These are phyloP conservation scores for Pythium grandisporangium DNA, from an alignment of 352 stramenopile species.

Conservation along the genomic window DNA sequence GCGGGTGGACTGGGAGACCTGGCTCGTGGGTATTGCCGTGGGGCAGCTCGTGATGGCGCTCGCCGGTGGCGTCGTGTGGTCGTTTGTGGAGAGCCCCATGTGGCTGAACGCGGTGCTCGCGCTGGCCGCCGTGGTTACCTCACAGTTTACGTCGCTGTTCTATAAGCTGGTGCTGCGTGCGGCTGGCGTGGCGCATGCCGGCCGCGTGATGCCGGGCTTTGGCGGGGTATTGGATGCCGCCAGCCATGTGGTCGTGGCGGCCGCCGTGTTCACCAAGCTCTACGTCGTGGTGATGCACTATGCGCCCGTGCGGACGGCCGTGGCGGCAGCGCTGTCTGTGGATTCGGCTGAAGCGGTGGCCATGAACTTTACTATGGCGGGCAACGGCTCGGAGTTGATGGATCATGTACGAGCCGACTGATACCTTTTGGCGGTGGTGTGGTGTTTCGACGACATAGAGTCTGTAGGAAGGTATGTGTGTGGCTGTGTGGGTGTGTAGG, in stretches of 20 bases:
- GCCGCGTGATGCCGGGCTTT: constrained; percentile 89
- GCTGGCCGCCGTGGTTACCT: constrained; percentile 79
- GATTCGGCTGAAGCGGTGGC: too few relatives aligned
- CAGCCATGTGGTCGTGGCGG: constrained; percentile 87
- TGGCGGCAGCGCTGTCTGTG: too few relatives aligned
- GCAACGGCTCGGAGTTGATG: too few relatives aligned
- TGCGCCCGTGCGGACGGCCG: too few relatives aligned
- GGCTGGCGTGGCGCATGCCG: constrained; percentile 88
- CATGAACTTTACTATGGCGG: too few relatives aligned
- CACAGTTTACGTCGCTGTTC: constrained; percentile 88
- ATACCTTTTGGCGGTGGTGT: too few relatives aligned
- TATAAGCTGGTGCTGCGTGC: constrained; percentile 90
- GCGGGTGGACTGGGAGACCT: neutral
- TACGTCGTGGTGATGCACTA: constrained; percentile 16
- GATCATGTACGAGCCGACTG: too few relatives aligned
- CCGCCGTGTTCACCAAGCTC: constrained; percentile 35
- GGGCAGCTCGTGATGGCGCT: neutral
- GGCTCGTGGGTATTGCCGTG: neutral
- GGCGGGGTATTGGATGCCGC: constrained; percentile 88
- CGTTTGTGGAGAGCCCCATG: neutral
- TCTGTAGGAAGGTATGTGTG: too few relatives aligned
- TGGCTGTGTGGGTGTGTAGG: too few relatives aligned
- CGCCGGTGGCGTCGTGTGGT: neutral
- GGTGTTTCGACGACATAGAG: too few relatives aligned
- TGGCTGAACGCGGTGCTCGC: constrained; percentile 45